Evolutionary conservation across 768 basidiomycete species (phyloP).

Genomic region (Tephrocybe sp.): DNA sequence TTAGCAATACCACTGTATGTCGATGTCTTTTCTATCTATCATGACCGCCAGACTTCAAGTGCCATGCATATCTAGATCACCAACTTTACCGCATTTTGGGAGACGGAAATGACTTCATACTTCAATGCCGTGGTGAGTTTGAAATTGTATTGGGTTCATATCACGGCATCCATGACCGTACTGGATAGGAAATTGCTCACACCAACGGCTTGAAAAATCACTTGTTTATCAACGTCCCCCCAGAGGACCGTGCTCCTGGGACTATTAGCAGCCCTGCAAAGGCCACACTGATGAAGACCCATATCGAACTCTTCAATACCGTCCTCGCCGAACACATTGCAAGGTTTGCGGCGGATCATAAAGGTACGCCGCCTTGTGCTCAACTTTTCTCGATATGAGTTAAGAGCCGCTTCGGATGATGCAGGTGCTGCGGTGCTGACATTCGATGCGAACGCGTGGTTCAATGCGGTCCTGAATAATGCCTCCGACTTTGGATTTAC

Average conservation of each 20-base stretch:
- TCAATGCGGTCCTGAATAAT: constrained; percentile 44
- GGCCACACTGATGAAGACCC: constrained; percentile 34
- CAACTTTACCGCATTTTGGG: constrained; percentile 50
- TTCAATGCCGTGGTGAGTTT: constrained; percentile 48
- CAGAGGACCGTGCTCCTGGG: constrained; percentile 48
- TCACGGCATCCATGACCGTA: not conserved
- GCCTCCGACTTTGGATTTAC: constrained; percentile 42
- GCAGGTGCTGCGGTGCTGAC: constrained; percentile 39
- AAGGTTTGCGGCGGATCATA: constrained; percentile 36
- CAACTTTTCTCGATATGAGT: not conserved
- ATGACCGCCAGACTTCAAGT: not conserved
- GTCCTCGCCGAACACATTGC: constrained; percentile 35
- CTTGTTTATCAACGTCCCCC: constrained; percentile 58
- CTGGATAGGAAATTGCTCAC: constrained; percentile 36
- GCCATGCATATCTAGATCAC: constrained; percentile 34
- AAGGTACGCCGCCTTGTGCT: constrained; percentile 21
- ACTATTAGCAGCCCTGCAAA: constrained; percentile 33
- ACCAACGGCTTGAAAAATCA: constrained; percentile 42
- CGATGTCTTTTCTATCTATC: too few relatives aligned
- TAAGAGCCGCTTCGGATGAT: not conserved
- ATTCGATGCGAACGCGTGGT: constrained; percentile 54
- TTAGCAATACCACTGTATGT: constrained; percentile 36
- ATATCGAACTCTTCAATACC: constrained; percentile 42
- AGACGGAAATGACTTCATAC: constrained; percentile 46
- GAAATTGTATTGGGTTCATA: not conserved